These are phyloP conservation scores for Mycena vulgaris DNA, from an alignment of 768 basidiomycete species.

Conservation along the genomic window DNA sequence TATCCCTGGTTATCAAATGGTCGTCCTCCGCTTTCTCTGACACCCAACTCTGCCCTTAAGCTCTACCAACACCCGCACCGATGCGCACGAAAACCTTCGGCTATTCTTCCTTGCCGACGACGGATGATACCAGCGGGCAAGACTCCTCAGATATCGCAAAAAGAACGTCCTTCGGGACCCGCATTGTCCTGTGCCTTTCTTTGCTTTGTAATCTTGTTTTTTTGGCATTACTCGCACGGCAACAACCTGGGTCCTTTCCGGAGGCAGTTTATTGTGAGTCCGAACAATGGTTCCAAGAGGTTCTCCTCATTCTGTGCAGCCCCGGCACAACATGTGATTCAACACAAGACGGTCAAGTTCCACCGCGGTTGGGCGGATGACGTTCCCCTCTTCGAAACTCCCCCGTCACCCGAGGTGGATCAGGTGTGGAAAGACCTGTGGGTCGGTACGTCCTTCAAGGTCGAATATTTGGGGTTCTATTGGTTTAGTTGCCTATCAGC, in stretches of 20 bases:
- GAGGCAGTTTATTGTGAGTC: constrained; percentile 20
- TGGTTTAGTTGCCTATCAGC: constrained; percentile 9
- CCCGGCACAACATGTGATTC: constrained; percentile 29
- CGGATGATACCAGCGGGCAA: neutral
- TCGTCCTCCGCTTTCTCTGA: neutral
- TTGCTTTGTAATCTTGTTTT: constrained; percentile 5
- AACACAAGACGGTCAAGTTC: constrained; percentile 36
- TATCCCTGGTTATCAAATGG: neutral
- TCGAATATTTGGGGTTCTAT: neutral
- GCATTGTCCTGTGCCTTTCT: constrained; percentile 3
- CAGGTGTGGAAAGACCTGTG: constrained; percentile 39
- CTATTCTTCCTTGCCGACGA: constrained; percentile 1
- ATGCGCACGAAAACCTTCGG: constrained; percentile 2
- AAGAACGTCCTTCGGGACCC: neutral
- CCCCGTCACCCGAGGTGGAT: constrained; percentile 34
- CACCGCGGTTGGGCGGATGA: constrained; percentile 32
- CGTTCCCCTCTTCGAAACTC: constrained; percentile 33
- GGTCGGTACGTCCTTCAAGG: constrained; percentile 21
- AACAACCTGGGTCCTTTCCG: neutral
- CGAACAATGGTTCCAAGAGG: neutral
- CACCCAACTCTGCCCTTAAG: neutral
- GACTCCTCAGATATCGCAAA: neutral
- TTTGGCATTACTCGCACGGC: neutral
- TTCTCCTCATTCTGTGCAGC: constrained; percentile 11
- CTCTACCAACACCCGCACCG: neutral